phyloP scores from a whole-genome alignment of 805 yeast genomes.

The Candida michaelii region DNA sequence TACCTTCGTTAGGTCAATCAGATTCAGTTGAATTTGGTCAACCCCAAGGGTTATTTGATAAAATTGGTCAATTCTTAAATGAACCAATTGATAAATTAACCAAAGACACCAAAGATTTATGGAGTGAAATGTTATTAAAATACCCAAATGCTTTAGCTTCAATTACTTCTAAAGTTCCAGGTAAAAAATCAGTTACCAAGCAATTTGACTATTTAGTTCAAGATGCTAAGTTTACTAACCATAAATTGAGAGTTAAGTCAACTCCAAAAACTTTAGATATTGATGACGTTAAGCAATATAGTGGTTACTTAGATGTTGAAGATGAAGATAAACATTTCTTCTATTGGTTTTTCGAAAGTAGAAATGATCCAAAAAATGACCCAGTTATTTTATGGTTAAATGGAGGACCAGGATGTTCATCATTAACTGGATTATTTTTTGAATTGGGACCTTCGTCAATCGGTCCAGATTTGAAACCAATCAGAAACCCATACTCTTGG shows the following conservation, averaged over 20 bases:
- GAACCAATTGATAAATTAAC: constrained; percentile 51
- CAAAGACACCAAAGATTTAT: constrained; percentile 47
- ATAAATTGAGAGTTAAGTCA: constrained; percentile 58
- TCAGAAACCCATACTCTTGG: constrained; percentile 31
- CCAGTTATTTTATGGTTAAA: constrained; percentile 36
- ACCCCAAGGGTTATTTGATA: constrained; percentile 29
- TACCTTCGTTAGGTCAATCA: constrained; percentile 4
- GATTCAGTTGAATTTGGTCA: constrained; percentile 15
- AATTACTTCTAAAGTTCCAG: constrained; percentile 56
- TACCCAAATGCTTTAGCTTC: constrained; percentile 57
- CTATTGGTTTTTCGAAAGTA: constrained; percentile 46
- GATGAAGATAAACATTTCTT: constrained; percentile 64
- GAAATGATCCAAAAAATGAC: constrained; percentile 41
- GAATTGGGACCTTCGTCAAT: constrained; percentile 36
- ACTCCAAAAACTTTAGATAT: constrained; percentile 71
- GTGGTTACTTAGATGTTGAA: constrained; percentile 82
- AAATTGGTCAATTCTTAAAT: constrained; percentile 52
- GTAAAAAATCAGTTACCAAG: constrained; percentile 41
- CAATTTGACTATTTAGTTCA: constrained; percentile 36
- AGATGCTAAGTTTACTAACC: constrained; percentile 42
- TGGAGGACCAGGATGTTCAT: constrained; percentile 40
- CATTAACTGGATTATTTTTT: constrained; percentile 34
- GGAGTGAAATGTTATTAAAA: constrained; percentile 62
- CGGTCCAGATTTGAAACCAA: constrained; percentile 27
- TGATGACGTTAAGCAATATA: constrained; percentile 77